Evolutionary conservation across 192 early-diverging fungal genomes (phyloP), one percentile per base, ranked within the genome.

Genomic region (Entophlyctis luteolus): DNA sequence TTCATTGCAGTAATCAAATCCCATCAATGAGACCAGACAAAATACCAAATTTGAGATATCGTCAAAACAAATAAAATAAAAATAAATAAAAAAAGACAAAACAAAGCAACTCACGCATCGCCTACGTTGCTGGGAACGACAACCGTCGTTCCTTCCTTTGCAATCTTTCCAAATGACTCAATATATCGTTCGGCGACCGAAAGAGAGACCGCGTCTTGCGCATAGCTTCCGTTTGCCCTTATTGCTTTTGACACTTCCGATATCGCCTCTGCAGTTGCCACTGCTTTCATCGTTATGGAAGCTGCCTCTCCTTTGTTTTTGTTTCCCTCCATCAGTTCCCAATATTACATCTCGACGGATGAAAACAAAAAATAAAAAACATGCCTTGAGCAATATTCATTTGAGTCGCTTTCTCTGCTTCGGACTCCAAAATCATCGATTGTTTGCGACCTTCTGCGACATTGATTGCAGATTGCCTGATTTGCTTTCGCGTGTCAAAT

Each of bases 111-210:
- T 67, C 56, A 67, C 55, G 90, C 87, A 66, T 98, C 93, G 35
- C 83, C 85, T 22, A 91, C 86, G 35, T 87, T 84, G 27, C 88
- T 82, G 2, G 96, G 96, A 14, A 98, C 84, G 39, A 98, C 86
- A 18, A 96, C 83, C 0, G 96, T 93, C 35, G 88, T 96, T 32
- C 86, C 78, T 73, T 96, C 86, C 77, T 98, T 98, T 36, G 96
- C 96, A 50, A 98, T 81, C 62, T 85, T 78, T 16, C 87, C 90
- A 79, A 97, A 97, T 5, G 92, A 90, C 38, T 95, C 91, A 52
- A 98, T 93, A 70, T 96, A 98, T 77, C 94, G 92, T 73, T 98
- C 94, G 25, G 96, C 96, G 22, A 98, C 87, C 23, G 90, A 88
- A 63, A 98, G 79, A 2, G 92, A 84, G 0, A 96, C 90, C 0